A percentile compares a stretch with the other conserved stretches of the same genome.
These are phyloP conservation scores for Ogataea hybrid DNA, from an alignment of 1,139 yeast genomes.

Conservation along the genomic window DNA sequence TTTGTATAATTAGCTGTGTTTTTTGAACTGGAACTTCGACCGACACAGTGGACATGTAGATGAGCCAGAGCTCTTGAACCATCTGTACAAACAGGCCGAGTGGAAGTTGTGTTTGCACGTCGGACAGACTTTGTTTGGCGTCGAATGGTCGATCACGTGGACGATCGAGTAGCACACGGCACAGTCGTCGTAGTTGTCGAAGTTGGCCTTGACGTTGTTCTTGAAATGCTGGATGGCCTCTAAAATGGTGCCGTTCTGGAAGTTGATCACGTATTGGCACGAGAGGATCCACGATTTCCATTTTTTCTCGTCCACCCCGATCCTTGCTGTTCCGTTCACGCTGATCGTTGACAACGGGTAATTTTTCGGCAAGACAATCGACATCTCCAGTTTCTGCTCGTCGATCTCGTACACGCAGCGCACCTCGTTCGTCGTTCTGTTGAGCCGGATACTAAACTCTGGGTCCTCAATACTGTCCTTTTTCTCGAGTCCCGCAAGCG, in stretches of 20 bases:
- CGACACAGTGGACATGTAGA: conserved; percentile 96
- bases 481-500: conserved; percentile 39
- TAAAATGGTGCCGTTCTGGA: conserved; percentile 74
- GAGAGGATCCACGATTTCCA: conserved; percentile 97
- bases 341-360: conserved; percentile 74
- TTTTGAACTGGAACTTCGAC: conserved; percentile 58
- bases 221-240: conserved; percentile 83
- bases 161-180: conserved; percentile 92
- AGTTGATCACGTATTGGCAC: conserved; percentile 73
- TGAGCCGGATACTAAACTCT: conserved; percentile 61
- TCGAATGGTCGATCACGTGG: conserved; percentile 80
- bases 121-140: conserved; percentile 84
- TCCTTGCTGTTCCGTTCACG: conserved; percentile 74
- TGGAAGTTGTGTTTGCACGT: conserved; percentile 95
- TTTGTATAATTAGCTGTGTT: conserved; percentile 25
- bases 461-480: conserved; percentile 44
- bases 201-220: conserved; percentile 76
- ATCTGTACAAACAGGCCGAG: conserved; percentile 93
- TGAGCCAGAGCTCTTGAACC: conserved; percentile 94
- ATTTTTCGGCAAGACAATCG: conserved; percentile 64
- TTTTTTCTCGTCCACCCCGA: conserved; percentile 88
- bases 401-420: conserved; percentile 76
- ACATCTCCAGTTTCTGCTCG: conserved; percentile 83
- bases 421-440: conserved; percentile 64
- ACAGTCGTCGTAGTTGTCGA: conserved; percentile 93